Conservation (phyloP, 2,329 filamentous ascomycete species). For the Xylariaceae sp. region DNA sequence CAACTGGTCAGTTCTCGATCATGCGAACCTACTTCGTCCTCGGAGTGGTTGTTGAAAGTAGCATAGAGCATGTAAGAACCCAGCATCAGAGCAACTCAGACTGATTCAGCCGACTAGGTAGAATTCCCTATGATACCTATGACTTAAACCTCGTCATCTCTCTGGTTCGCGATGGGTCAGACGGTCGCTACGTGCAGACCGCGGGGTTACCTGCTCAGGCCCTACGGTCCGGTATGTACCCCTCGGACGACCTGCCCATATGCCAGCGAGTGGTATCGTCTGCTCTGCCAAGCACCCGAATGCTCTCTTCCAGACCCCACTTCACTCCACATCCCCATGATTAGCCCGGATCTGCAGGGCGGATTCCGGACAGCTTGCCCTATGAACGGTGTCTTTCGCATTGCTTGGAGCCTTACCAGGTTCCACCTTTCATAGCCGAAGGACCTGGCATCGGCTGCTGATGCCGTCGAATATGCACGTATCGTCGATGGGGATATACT, state of each 20-base stretch:
- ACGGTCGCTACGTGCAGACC: slow-evolving; percentile 12
- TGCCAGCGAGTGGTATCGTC: slow-evolving; percentile 21
- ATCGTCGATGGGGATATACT: slow-evolving; percentile 69
- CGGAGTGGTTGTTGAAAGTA: slow-evolving; percentile 6
- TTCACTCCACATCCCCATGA: slow-evolving; percentile 23
- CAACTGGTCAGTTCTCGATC: no score
- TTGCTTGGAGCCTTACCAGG: slow-evolving; percentile 12
- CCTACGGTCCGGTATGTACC: slow-evolving; percentile 30
- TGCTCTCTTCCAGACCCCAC: slow-evolving; percentile 21
- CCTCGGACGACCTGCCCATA: no score
- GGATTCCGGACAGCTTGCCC: slow-evolving; percentile 23
- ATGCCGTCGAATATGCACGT: slow-evolving; percentile 69
- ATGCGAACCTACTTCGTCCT: not conserved
- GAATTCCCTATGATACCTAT: slow-evolving; percentile 2
- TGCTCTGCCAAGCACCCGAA: slow-evolving; percentile 22
- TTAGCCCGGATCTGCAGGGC: slow-evolving; percentile 27
- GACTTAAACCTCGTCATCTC: no score
- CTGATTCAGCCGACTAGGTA: slow-evolving; percentile 21
- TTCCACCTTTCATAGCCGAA: slow-evolving; percentile 42
- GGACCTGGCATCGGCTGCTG: slow-evolving; percentile 54
- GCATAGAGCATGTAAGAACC: slow-evolving; percentile 12
- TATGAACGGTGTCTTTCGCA: slow-evolving; percentile 18
- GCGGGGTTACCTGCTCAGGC: slow-evolving; percentile 28
- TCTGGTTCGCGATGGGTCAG: no score
- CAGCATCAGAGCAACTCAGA: slow-evolving; percentile 10